These are phyloP conservation scores for Gossypium davidsonii DNA, from an alignment of 441 rosid genomes.

Conservation along the genomic window DNA sequence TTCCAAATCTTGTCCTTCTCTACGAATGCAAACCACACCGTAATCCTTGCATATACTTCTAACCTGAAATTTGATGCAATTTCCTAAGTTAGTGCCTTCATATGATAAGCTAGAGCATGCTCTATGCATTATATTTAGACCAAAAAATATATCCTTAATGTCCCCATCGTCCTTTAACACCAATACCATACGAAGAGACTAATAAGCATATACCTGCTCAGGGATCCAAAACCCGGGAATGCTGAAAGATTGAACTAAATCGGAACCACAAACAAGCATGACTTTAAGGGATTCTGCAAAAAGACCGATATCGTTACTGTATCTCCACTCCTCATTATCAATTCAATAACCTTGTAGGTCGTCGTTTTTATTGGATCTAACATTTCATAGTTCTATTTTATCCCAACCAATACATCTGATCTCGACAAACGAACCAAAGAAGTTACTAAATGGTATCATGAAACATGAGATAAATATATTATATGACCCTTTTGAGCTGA, in stretches of 20 bases:
- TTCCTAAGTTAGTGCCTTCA: not conserved
- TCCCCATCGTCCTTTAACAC: not conserved
- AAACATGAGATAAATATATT: no score
- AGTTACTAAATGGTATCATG: no score
- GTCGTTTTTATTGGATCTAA: no score
- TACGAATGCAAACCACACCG: conserved; percentile 76
- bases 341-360: no score
- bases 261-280: conserved; percentile 93
- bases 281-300: conserved; percentile 56
- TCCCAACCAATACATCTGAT: no score
- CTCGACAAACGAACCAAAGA: no score
- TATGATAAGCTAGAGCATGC: not conserved
- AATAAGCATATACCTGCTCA: conserved; percentile 50
- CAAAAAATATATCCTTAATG: not conserved
- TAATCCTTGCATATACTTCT: conserved; percentile 56
- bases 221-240: conserved; percentile 79
- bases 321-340: no score
- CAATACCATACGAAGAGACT: not conserved
- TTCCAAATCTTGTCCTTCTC: conserved; percentile 72
- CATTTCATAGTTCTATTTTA: no score
- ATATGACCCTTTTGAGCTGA: no score
- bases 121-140: not conserved
- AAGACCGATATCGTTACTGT: not conserved
- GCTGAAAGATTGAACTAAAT: conserved; percentile 69
- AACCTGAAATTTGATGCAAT: conserved; percentile 34